phyloP scores from a whole-genome alignment of 2,329 filamentous ascomycete genomes.

The Penicillium sp. region DNA sequence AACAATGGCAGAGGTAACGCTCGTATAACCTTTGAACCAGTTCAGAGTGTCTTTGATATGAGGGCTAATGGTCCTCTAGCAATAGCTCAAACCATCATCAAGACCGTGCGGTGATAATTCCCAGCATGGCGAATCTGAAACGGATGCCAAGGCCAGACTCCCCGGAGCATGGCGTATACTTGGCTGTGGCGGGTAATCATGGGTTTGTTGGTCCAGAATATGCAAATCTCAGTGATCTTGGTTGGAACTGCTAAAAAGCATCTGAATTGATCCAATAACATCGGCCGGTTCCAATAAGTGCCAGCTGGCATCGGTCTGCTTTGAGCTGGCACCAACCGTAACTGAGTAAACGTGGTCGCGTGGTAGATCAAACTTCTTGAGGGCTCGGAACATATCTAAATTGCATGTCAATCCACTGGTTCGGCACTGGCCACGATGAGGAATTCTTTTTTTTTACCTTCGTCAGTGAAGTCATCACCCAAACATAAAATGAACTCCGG shows the following conservation, averaged over 20 bases:
- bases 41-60: not conserved
- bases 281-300: slow-evolving; percentile 86
- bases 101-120: not conserved
- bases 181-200: not conserved
- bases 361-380: slow-evolving; percentile 59
- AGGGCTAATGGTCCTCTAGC: not conserved
- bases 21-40: not conserved
- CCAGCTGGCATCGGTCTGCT: slow-evolving; percentile 87
- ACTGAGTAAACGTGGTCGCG: slow-evolving; percentile 78
- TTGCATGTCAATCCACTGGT: not conserved
- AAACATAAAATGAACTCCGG: slow-evolving; percentile 87
- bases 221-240: slow-evolving; percentile 26
- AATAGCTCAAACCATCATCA: not conserved
- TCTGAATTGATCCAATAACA: slow-evolving; percentile 67
- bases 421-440: not conserved
- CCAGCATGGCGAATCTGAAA: not conserved
- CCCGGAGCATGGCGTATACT: not conserved
- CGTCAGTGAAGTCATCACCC: slow-evolving; percentile 95
- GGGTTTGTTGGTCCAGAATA: not conserved
- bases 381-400: slow-evolving; percentile 77
- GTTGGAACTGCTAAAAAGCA: slow-evolving; percentile 52
- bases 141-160: not conserved
- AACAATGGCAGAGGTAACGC: not conserved
- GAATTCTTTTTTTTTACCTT: slow-evolving; percentile 62
- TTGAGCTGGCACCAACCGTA: slow-evolving; percentile 86